Base-by-base conservation (phyloP, 163 green algal genomes). In the Scenedesmus sp. region DNA sequence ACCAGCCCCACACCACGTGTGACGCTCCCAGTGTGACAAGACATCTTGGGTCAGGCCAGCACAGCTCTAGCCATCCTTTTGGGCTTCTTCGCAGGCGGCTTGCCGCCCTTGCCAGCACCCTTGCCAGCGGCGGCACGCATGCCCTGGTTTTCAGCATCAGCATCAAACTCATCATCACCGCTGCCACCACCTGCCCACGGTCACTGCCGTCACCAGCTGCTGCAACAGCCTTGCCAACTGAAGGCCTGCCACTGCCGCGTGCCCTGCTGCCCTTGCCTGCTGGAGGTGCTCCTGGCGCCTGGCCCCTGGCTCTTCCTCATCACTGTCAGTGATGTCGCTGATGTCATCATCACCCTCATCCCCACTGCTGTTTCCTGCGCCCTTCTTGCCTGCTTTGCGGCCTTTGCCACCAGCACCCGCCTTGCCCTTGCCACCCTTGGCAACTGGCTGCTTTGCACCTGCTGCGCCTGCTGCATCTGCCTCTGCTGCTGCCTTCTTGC, bases 131-230 rank as follows among this genome's bases (percentile, higher is more conserved):
- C 65, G n/a, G 43, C 68, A 4, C n/a, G n/a, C 24, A 46, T 68
- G 3, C 44, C 40, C 26, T 76, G 85, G 85, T 89, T 89, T 68
- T 89, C 85, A 26, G 68, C 85, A 15, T 89, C 85, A 70, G 59
- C 85, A 70, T 89, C 85, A 72, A 83, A 89, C 42, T 83, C 85
- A 6, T 80, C n/a, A 30, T 82, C 68, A 53, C 59, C 72, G 85
- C 85, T 83, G 85, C 56, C 68, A 46, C 24, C 72, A 65, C 13
- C 42, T 2, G 9, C 61, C 78, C 78, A 42, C 78, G 22, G 33
- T 35, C 78, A 6, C 42, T 51, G 76, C 59, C 76, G 24, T 70
- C n/a, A 61, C 4, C 83, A 22, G 37, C 49, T 49, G 20, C 53
- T 35, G 53, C 83, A 44, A 61, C 61, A 35, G 73, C 73, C 83